Base-by-base conservation (phyloP, 176 grass and related monocot genomes). In the Aegilops tauschii region DNA sequence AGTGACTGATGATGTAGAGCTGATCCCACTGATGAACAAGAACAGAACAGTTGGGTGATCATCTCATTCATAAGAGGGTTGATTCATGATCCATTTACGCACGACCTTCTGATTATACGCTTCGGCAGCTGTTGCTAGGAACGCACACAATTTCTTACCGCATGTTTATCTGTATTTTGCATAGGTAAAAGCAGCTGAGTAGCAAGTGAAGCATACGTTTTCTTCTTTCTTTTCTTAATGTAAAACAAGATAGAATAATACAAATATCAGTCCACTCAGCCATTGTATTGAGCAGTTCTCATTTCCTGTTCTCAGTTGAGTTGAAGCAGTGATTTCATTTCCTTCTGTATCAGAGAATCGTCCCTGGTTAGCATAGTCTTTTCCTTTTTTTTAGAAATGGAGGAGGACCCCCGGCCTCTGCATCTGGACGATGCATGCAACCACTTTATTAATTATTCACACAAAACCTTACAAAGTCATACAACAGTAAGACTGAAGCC, bases 1-100 rank as follows among this genome's bases (percentile, higher is more conserved):
- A 45, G 50, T 16, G 34, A 17, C 37, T 61, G 85, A 80, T 87
- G 81, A 80, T 84, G 45, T 88, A 16, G 85, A 91, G 56, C 9
- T 80, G 61, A 85, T 70, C 37, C 89, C 89, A 0, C 69, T 91
- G 10, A 78, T 91, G 71, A 50, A 63, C 69, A 84, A 84, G 69
- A 63, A 10, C 69, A n/a, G 7, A 42, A 18, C 14, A 80, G 76
- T 36, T 79, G 69, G 75, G 3, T 14, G 10, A 61, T 47, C 34
- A 65, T n/a, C 9, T 59, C 13, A 18, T 58, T 67, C 6, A 12
- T 35, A 72, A 23, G 18, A 52, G 12, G 23, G n/a, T 12, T 76
- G 25, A 71, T 47, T 45, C 23, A 25, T 36, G 20, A 52, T 28
- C 2, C 68, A 32, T 81, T 31, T 20, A 64, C 45, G 16, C 61